A percentile compares a stretch with the other conserved stretches of the same genome.
phyloP scores from a whole-genome alignment of 129 eudicot genomes.

The Pseudognaphalium luteoalbum region DNA sequence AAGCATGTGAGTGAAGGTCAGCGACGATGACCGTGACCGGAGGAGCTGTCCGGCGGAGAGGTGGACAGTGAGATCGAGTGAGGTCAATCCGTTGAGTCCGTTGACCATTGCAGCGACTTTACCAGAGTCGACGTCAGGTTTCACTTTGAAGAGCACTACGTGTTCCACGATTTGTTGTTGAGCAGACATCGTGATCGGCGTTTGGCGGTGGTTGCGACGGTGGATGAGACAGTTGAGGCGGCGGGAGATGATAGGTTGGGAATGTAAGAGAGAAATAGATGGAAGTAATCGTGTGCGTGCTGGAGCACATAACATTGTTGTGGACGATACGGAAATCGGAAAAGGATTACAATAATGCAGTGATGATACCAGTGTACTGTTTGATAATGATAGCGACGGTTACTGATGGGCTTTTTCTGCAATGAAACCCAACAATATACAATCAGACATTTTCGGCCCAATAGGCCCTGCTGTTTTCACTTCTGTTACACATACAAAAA shows the following conservation, averaged over 20 bases:
- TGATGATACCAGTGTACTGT: not conserved
- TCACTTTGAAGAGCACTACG: conserved; percentile 1
- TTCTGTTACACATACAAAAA: too few relatives aligned
- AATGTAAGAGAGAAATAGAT: not conserved
- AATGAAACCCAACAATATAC: not conserved
- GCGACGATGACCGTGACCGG: not conserved
- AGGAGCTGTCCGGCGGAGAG: not conserved
- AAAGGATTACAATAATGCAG: not conserved
- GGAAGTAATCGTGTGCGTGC: not conserved
- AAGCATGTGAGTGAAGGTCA: not conserved
- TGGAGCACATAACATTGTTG: not conserved
- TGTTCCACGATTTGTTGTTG: not conserved
- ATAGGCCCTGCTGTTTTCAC: too few relatives aligned
- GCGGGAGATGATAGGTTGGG: not conserved
- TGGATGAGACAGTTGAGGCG: not conserved
- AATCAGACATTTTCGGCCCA: not conserved
- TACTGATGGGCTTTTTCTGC: not conserved
- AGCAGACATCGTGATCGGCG: not conserved
- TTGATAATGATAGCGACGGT: not conserved
- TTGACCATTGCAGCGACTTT: not conserved
- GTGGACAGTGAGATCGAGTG: not conserved
- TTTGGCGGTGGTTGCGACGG: not conserved
- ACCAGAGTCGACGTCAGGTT: not conserved
- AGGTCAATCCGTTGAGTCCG: not conserved
- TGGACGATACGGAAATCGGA: not conserved